Evolutionary conservation across 2,329 filamentous ascomycete genomes (phyloP).

Genomic region (Penicillium brevicompactum): DNA sequence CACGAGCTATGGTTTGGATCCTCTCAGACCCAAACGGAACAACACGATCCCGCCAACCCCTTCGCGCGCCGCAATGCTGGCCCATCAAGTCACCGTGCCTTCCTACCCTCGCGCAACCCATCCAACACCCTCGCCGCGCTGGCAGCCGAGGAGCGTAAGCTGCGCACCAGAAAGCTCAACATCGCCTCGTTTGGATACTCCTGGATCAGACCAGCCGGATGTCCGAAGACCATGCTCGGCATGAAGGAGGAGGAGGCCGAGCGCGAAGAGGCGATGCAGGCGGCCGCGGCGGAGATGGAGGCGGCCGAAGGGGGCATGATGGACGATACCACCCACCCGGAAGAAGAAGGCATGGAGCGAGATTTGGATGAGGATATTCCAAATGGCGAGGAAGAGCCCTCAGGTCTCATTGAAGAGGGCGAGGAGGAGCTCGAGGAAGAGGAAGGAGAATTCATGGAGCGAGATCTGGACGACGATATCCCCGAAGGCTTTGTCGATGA

Average conservation of each 20-base stretch:
- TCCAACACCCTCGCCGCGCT: slow-evolving; percentile 69
- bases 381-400: slow-evolving; percentile 44
- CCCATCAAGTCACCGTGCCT: slow-evolving; percentile 24
- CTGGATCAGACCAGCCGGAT: slow-evolving; percentile 88
- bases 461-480: slow-evolving; percentile 73
- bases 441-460: slow-evolving; percentile 52
- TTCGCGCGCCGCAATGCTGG: slow-evolving; percentile 30
- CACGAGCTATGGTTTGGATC: slow-evolving; percentile 75
- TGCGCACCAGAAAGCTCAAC: slow-evolving; percentile 75
- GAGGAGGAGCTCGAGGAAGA: slow-evolving; percentile 53
- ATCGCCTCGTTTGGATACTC: slow-evolving; percentile 83
- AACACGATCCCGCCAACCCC: slow-evolving; percentile 25
- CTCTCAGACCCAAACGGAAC: slow-evolving; percentile 53
- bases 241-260: slow-evolving; percentile 88
- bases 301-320: slow-evolving; percentile 50
- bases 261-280: slow-evolving; percentile 79
- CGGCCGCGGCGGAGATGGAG: slow-evolving; percentile 73
- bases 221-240: slow-evolving; percentile 86
- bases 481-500: slow-evolving; percentile 60
- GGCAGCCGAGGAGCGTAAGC: slow-evolving; percentile 72
- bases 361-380: slow-evolving; percentile 52
- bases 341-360: slow-evolving; percentile 46
- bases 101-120: slow-evolving; percentile 53
- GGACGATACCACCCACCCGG: slow-evolving; percentile 45
- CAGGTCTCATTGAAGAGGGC: slow-evolving; percentile 44